phyloP scores from a whole-genome alignment of 352 stramenopile species.

The Phytophthora fragariaefolia region DNA sequence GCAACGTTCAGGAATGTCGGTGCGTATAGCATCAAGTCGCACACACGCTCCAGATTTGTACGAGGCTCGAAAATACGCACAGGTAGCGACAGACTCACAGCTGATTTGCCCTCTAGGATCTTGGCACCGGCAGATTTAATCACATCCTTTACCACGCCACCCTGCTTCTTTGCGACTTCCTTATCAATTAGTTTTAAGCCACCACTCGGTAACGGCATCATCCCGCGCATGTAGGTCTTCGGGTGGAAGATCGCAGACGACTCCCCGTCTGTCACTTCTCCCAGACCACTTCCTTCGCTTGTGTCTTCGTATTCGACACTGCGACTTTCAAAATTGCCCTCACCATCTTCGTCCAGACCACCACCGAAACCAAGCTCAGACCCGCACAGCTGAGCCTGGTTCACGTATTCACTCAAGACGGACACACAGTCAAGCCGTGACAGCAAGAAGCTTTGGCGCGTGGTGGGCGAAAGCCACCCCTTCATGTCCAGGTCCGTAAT shows the following conservation, averaged over 20 bases:
- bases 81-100: constrained; percentile 83
- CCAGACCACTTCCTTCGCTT: constrained; percentile 41
- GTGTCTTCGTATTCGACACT: constrained; percentile 43
- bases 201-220: constrained; percentile 76
- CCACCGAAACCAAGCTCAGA: constrained; percentile 55
- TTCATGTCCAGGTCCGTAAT: constrained; percentile 74
- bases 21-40: constrained; percentile 83
- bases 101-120: constrained; percentile 72
- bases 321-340: constrained; percentile 41
- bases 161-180: constrained; percentile 86
- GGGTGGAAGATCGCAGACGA: constrained; percentile 65
- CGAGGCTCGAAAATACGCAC: constrained; percentile 88
- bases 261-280: constrained; percentile 38
- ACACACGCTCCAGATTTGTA: constrained; percentile 81
- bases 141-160: constrained; percentile 86
- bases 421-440: constrained; percentile 68
- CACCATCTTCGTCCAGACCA: constrained; percentile 50
- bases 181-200: constrained; percentile 87
- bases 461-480: constrained; percentile 56
- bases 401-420: constrained; percentile 70
- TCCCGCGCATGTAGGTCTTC: constrained; percentile 81
- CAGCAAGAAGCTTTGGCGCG: constrained; percentile 57
- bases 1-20: constrained; percentile 78
- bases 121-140: constrained; percentile 80
- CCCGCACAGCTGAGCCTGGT: constrained; percentile 63